Percentiles rank a stretch among this genome's conserved stretches.
These are phyloP conservation scores for Sutorius australiensis DNA, from an alignment of 768 basidiomycete genomes.

Conservation along the genomic window DNA sequence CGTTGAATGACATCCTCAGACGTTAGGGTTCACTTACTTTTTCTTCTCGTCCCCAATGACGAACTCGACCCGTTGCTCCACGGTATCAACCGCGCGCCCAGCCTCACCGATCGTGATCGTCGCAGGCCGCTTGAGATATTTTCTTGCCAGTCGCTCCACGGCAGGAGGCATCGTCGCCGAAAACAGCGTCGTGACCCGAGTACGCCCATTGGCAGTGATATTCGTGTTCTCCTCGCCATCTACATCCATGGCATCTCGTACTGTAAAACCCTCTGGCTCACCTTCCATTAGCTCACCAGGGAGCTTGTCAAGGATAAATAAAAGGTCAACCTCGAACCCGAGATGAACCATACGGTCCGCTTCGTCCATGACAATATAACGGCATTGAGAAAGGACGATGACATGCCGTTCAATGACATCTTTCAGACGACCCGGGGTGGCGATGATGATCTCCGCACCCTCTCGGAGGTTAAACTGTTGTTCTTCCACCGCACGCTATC, in stretches of 20 bases:
- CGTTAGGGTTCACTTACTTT: slow-evolving; percentile 56
- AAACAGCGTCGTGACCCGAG: slow-evolving; percentile 92
- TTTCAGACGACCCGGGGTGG: slow-evolving; percentile 96
- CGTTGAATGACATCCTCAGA: slow-evolving; percentile 5
- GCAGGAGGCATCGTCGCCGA: slow-evolving; percentile 99
- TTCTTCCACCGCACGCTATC: slow-evolving; percentile 87
- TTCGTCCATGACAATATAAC: slow-evolving; percentile 99
- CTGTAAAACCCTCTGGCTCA: slow-evolving; percentile 39
- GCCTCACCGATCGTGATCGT: slow-evolving; percentile 98
- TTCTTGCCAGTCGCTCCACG: slow-evolving; percentile 90
- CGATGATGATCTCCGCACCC: slow-evolving; percentile 97
- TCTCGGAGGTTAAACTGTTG: slow-evolving; percentile 98
- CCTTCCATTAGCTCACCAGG: slow-evolving; percentile 87
- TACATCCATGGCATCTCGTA: slow-evolving; percentile 68
- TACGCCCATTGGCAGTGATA: slow-evolving; percentile 56
- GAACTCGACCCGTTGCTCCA: slow-evolving; percentile 95
- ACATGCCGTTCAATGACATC: slow-evolving; percentile 97
- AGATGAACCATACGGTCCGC: slow-evolving; percentile 99
- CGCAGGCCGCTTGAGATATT: slow-evolving; percentile 90
- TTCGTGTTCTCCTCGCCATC: slow-evolving; percentile 58
- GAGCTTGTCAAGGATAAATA: slow-evolving; percentile 90
- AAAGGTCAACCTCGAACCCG: slow-evolving; percentile 92
- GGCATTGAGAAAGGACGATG: slow-evolving; percentile 93
- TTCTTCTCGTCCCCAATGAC: slow-evolving; percentile 93
- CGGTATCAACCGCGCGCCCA: slow-evolving; percentile 96